A percentile compares a stretch with the other conserved stretches of the same genome.
phyloP scores from a whole-genome alignment of 2,329 filamentous ascomycete species.

The Penicillium sp. region DNA sequence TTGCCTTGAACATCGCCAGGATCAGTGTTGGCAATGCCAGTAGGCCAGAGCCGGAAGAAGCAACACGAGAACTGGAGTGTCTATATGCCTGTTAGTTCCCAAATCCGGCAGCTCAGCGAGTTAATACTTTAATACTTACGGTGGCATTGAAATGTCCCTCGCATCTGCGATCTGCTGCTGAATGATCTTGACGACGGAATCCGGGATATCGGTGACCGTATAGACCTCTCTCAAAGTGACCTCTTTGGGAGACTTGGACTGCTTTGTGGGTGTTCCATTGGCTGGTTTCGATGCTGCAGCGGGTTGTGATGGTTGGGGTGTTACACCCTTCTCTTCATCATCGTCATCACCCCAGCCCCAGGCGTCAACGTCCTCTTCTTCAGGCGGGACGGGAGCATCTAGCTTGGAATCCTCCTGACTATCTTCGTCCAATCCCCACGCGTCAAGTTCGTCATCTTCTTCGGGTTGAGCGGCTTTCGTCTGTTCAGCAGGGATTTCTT shows the following conservation, averaged over 20 bases:
- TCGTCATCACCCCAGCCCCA: conserved; percentile 81
- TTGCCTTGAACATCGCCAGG: conserved; percentile 49
- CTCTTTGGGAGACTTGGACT: conserved; percentile 47
- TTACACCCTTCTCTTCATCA: conserved; percentile 30
- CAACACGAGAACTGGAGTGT: conserved; percentile 34
- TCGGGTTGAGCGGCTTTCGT: conserved; percentile 12
- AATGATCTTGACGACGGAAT: conserved; percentile 56
- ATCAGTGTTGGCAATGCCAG: conserved; percentile 45
- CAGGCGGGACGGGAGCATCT: conserved; percentile 11
- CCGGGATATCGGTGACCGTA: conserved; percentile 80
- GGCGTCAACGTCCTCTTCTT: conserved; percentile 54
- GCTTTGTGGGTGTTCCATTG: conserved; percentile 16
- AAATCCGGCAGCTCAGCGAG: not conserved
- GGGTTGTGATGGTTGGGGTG: conserved; percentile 12
- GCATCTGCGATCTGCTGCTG: conserved; percentile 41
- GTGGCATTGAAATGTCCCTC: conserved; percentile 33
- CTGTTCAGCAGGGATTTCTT: conserved; percentile 28
- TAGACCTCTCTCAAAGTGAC: conserved; percentile 80
- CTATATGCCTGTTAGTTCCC: conserved; percentile 23
- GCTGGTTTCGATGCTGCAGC: conserved; percentile 18
- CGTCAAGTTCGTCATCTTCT: conserved; percentile 45
- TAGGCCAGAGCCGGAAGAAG: conserved; percentile 41
- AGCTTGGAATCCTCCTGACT: conserved; percentile 22
- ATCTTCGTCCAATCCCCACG: conserved; percentile 49
- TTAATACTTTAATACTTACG: conserved; percentile 32